A percentile compares a stretch with the other conserved stretches of the same genome.
phyloP scores from a whole-genome alignment of 306 rosid genomes.

The Inga oerstediana region DNA sequence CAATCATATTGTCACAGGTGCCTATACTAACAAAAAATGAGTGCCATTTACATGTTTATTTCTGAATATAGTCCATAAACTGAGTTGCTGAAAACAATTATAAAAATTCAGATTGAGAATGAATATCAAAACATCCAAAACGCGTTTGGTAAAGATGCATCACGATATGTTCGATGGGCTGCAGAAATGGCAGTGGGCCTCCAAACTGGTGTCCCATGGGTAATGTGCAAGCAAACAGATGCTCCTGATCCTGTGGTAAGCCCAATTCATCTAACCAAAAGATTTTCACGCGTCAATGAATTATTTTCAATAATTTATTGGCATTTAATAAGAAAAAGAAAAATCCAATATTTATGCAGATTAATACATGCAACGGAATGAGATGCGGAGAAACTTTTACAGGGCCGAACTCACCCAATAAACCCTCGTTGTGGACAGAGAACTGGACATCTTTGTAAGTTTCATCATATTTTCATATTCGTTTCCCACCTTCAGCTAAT shows the following conservation, averaged over 20 bases:
- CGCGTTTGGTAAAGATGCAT: conserved; percentile 52
- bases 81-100: neutral
- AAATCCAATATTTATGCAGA: conserved; percentile 39
- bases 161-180: conserved; percentile 61
- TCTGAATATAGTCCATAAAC: neutral
- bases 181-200: conserved; percentile 77
- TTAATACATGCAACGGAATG: conserved; percentile 84
- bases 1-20: conserved; percentile 71
- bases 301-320: conserved; percentile 9
- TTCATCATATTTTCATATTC: neutral
- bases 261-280: neutral
- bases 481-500: neutral
- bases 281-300: neutral
- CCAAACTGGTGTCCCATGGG: conserved; percentile 69
- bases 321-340: neutral
- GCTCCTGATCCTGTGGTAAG: conserved; percentile 86
- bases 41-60: neutral
- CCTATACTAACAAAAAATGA: no score
- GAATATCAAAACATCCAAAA: conserved; percentile 65
- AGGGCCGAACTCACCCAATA: conserved; percentile 78
- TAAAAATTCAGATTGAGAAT: conserved; percentile 59
- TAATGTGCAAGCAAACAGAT: conserved; percentile 86
- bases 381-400: conserved; percentile 69
- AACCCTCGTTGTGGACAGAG: conserved; percentile 78
- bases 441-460: conserved; percentile 80